Base-by-base conservation (phyloP, 345 rosid genomes). In the Populus davidiana region DNA sequence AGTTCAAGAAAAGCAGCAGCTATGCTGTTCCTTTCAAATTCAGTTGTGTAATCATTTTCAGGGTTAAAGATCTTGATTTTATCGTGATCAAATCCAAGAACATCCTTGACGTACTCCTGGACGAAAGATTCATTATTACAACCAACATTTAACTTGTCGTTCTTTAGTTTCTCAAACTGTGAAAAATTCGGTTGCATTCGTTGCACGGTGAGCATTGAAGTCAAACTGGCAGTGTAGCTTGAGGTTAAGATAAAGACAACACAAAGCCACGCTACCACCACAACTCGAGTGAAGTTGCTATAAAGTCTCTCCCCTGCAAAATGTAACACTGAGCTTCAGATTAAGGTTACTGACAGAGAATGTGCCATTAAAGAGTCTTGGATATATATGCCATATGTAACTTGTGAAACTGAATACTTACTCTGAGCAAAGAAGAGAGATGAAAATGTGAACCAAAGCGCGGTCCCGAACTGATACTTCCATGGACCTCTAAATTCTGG, bases 191-290 rank as follows among this genome's bases (percentile, higher is more conserved):
- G 84, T 78, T 72, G 75, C 67, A 89, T 71, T 35, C 79, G 41
- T 69, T 78, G 84, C 16, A 89, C 79, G 0, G 95, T 91, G 17
- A 91, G 89, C 89, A 88, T 80, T 20, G 93, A 88, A 35, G 88
- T 81, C 35, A 91, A 77, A 74, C 84, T 75, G 16, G 95, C 93
- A 0, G 93, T 89, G 84, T 91, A 91, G 83, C 93, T 89, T 47
- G 89, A 86, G 54, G 67, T 89, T 54, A 89, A 79, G 73, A 89
- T 82, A 65, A 89, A 39, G 65, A 82, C 95, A n/a, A 89, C 86
- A 69, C 87, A 88, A 21, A 89, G 86, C 95, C 95, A 89, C 4
- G 82, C 86, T 43, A 81, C 76, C 13, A 89, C 66, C 71, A 91
- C 95, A 4, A 87, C 70, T 29, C 87, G 65, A 43, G 91, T 82